Percentiles rank a stretch among this genome's conserved stretches.
phyloP scores from a whole-genome alignment of 257 asterid genomes.

The Sherardia arvensis region DNA sequence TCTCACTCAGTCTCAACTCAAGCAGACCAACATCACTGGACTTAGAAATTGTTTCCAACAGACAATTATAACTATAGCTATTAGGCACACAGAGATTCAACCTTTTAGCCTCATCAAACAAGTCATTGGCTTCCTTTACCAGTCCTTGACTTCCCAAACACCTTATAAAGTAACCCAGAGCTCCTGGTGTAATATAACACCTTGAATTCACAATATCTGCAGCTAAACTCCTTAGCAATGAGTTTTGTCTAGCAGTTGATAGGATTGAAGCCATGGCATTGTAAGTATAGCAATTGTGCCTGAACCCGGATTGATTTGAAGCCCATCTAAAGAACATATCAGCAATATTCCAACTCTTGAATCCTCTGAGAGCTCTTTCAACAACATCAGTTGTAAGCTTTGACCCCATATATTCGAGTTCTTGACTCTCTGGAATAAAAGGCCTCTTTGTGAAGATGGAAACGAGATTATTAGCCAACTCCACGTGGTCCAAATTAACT shows the following conservation, averaged over 20 bases:
- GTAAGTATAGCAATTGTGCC: constrained; percentile 56
- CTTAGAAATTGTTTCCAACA: constrained; percentile 67
- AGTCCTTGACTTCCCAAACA: constrained; percentile 69
- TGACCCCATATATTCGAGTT: constrained; percentile 48
- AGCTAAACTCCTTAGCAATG: constrained; percentile 45
- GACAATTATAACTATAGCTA: constrained; percentile 58
- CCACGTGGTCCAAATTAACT: constrained; percentile 1
- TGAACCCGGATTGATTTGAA: constrained; percentile 45
- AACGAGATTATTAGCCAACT: constrained; percentile 28
- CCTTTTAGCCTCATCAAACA: constrained; percentile 63
- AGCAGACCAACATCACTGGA: constrained; percentile 39
- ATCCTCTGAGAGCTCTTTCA: constrained; percentile 51
- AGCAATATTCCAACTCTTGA: constrained; percentile 60
- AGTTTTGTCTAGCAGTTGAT: constrained; percentile 81
- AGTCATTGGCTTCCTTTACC: constrained; percentile 56
- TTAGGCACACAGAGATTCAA: constrained; percentile 43
- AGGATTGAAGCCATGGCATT: constrained; percentile 68
- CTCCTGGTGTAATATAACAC: constrained; percentile 67
- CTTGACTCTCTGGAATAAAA: constrained; percentile 34
- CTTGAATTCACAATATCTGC: constrained; percentile 22
- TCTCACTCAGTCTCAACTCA: constrained; percentile 60
- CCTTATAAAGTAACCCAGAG: constrained; percentile 74
- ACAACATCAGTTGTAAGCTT: constrained; percentile 54
- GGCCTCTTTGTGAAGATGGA: constrained; percentile 47
- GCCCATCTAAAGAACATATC: constrained; percentile 68